A percentile compares a stretch with the other conserved stretches of the same genome.
Evolutionary conservation across 495 filamentous ascomycete genomes (phyloP).

Genomic region (Xylaria scruposa): DNA sequence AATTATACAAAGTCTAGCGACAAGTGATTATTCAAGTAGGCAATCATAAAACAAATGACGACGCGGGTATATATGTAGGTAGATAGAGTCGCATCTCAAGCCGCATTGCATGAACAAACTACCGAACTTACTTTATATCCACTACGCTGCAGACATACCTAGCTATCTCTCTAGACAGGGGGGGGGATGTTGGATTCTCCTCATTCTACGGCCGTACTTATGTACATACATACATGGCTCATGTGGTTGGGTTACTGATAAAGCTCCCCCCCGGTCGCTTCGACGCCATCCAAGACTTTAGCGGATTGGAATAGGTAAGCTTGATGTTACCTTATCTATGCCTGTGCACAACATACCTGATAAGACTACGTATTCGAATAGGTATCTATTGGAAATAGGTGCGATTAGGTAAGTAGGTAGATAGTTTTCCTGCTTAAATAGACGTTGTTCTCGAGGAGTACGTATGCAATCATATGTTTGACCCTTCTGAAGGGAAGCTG

Average conservation of each 20-base stretch:
- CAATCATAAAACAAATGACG: neutral
- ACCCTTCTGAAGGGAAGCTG: neutral
- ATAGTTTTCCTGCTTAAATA: neutral
- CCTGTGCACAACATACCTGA: neutral
- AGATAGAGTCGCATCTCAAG: neutral
- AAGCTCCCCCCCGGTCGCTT: slow-evolving; percentile 1
- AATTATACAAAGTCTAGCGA: neutral
- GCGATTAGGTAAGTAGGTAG: neutral
- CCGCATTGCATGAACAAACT: neutral
- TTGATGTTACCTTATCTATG: slow-evolving; percentile 9
- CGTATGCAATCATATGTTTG: neutral
- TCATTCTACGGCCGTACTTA: neutral
- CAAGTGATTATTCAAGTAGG: neutral
- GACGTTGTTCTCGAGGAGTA: neutral
- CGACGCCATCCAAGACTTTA: slow-evolving; percentile 2
- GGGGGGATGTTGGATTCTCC: neutral
- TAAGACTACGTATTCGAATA: too few species aligned
- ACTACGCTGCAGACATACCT: neutral
- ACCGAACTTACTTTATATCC: slow-evolving; percentile 8
- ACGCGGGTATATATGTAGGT: neutral
- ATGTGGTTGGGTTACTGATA: slow-evolving; percentile 7
- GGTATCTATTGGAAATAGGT: neutral
- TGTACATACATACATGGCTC: neutral
- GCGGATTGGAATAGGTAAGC: neutral
- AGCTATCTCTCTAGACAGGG: neutral